Evolutionary conservation across 2,329 filamentous ascomycete genomes (phyloP), one percentile per base, ranked within the genome.

Genomic region (Myriosclerotinia duriaeana): DNA sequence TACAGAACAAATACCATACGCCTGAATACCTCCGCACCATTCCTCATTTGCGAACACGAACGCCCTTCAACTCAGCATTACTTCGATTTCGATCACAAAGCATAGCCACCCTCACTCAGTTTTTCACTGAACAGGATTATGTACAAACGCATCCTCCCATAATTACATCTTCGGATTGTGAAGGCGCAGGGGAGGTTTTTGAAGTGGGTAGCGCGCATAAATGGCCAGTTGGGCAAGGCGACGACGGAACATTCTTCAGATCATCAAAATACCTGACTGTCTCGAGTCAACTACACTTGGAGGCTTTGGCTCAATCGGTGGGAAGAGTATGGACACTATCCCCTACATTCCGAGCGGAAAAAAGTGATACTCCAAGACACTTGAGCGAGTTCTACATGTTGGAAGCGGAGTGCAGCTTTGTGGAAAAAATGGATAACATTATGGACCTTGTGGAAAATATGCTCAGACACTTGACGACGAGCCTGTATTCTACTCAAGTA

Each of bases 311-410:
- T 0, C 93, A 96, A 73, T 89, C 93, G 26, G 84, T 97, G 40
- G 92, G 92, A 50, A 92, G 90, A 72, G 95, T 98, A 9, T 99
- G 95, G 93, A 91, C 93, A 1, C 80, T 99, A 14, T 95, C 93
- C 5, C 95, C 95, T 3, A 96, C 93, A 0, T 99, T 99, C 76
- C 87, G 95, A 48, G 95, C 95, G 5, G 95, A 97, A 78, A 89
- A 88, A 76, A 97, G 93, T 78, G 93, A 98, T 75, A 98, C 95
- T 0, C 89, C 93, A 7, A 88, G 95, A 38, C 95, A 99, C 78
- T 82, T 99, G 69, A 97, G 92, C 80, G 95, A 99, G 76, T 98
- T 99, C 75, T 98, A 98, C 79, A 98, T 99, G 95, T 85, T 99
- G 2, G 95, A 99, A 78, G 93, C 89, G 20, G 95, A 99, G 78